Evolutionary conservation across 441 rosid species (phyloP), one percentile per base, ranked within the genome.

Genomic region (Pelargonium myrrhifolium): DNA sequence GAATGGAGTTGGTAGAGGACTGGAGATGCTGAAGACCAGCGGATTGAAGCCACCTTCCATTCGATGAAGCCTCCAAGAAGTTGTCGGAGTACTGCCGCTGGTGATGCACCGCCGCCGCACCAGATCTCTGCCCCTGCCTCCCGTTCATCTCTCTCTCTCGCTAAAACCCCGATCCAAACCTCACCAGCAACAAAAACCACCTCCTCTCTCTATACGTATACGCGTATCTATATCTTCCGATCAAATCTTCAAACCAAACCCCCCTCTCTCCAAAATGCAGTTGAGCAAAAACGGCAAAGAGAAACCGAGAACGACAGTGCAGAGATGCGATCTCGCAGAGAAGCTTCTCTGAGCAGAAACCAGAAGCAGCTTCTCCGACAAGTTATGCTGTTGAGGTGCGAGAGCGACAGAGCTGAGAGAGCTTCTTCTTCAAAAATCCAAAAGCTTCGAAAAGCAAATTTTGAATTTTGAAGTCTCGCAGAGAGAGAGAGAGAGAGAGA

Each of bases 1-100:
- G 93, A 55, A 85, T 71, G 37, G 85, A 81, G 53, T 47, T 47
- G 67, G 74, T 64, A 45, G 89, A 77, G 69, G 87, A 75, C 49
- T 87, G 93, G 9, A 90, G 87, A 65, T 93, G 93, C 77, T 88
- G 98, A 35, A 93, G 87, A 26, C 99, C 99, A 53, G 88, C 84
- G 4, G 99, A 91, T 73, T 89, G 97, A 65, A 94, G 92, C 99
- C 97, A 94, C 73, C 93, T 76, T 55, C 89, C 93, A 77, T 86
- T 93, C 28, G 97, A 85, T 4, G 91, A 81, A 75, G 79, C 72
- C 24, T 93, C 97, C 68, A 89, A 64, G 67, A 84, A 85, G 79
- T 85, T 81, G 72, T 89, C 93, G 11, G 99, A 91, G 76, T 85
- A 80, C 76, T 93, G 97, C 28, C 93, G 80, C 80, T 94, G 99